Base-by-base conservation (phyloP, 345 rosid genomes). In the Anacardium occidentale region DNA sequence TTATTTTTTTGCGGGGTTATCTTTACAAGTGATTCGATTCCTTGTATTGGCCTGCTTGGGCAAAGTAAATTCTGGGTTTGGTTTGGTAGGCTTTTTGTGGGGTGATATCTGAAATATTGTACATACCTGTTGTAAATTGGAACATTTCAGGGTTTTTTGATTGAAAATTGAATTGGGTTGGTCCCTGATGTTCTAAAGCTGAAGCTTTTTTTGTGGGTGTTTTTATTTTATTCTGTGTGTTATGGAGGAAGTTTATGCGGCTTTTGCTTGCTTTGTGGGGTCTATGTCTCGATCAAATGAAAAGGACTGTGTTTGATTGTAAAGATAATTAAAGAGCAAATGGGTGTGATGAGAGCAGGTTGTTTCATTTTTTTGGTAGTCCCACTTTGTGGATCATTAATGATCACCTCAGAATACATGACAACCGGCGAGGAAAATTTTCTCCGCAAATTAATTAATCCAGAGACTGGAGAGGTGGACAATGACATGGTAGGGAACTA, bases 391-490 rank as follows among this genome's bases (percentile, higher is more conserved):
- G 70, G 82, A 63, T 75, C 83, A 69, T 59, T 80, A 74, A 78
- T 81, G 55, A 77, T 66, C 44, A 75, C 88, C 44, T 85, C 76
- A 66, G 84, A 79, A 68, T 56, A 81, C 37, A 68, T 75, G 69
- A 24, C 47, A 71, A 80, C 59, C 13, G 65, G 75, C 74, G 87
- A 91, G 74, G 87, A 84, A 76, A 74, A 55, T 69, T 70, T 81
- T 65, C 76, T 70, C 47, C 71, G 75, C 69, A 83, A 78, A 68
- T 73, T 87, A 76, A 71, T 79, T 32, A 80, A 86, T 73, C 91
- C 84, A 21, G 81, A 72, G 24, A 86, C 85, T 21, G 81, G 89
- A 68, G 74, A 81, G 86, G 78, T 79, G 66, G 82, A 89, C 71
- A 75, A 81, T 40, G 68, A 77, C 63, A 70, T 69, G 91, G 99